Conservation (phyloP, 2,329 filamentous ascomycete species). For the Dactylellina drechsleri region DNA sequence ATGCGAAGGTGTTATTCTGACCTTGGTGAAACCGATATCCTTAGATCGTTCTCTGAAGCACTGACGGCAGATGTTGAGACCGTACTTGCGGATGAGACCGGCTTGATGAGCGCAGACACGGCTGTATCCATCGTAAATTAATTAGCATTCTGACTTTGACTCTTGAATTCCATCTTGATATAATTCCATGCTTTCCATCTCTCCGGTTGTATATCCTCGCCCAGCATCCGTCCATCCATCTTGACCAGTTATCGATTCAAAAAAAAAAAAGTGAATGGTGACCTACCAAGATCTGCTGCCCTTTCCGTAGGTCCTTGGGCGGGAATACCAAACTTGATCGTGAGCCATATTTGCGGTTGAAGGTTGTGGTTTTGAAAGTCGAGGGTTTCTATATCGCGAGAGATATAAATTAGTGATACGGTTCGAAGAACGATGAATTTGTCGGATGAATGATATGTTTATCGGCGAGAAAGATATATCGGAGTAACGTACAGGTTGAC, state of each 20-base stretch:
- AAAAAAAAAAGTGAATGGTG: constrained; percentile 41
- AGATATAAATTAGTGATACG: constrained; percentile 13
- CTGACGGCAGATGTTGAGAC: constrained; percentile 86
- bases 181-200: constrained; percentile 20
- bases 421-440: constrained; percentile 12
- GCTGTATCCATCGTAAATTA: constrained; percentile 64
- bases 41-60: constrained; percentile 79
- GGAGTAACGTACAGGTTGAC: constrained; percentile 42
- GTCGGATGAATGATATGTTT: neutral
- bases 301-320: constrained; percentile 97
- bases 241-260: constrained; percentile 29
- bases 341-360: constrained; percentile 74
- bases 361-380: constrained; percentile 49
- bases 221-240: constrained; percentile 39
- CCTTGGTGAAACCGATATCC: constrained; percentile 78
- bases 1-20: constrained; percentile 57
- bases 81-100: constrained; percentile 99
- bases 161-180: neutral
- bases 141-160: constrained; percentile 54
- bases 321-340: constrained; percentile 99
- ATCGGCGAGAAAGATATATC: neutral
- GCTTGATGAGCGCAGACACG: constrained; percentile 92
- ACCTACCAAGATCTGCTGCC: constrained; percentile 91
- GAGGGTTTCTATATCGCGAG: constrained; percentile 32
- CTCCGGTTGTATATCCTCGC: constrained; percentile 55